Evolutionary conservation across 2,329 filamentous ascomycete genomes (phyloP).

Genomic region (Fragosphaeria purpurea): DNA sequence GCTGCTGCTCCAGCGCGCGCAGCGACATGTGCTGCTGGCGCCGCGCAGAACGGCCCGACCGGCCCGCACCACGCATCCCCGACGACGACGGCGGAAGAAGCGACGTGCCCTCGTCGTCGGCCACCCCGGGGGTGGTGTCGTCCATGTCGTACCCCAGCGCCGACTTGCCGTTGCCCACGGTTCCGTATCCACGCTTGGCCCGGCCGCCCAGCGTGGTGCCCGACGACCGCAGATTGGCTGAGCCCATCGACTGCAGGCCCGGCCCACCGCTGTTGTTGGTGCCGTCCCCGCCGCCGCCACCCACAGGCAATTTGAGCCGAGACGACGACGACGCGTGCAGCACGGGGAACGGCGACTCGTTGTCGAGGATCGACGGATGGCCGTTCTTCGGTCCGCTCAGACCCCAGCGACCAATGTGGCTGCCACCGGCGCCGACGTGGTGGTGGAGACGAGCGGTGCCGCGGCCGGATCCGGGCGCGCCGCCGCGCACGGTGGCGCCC

Average conservation of each 20-base stretch:
- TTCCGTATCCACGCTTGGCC: constrained; percentile 7
- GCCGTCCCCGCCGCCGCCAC: constrained; percentile 19
- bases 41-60: constrained; percentile 40
- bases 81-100: constrained; percentile 49
- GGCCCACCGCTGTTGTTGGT: constrained; percentile 18
- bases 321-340: constrained; percentile 47
- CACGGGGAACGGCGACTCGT: constrained; percentile 61
- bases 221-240: too few relatives aligned
- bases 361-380: constrained; percentile 64
- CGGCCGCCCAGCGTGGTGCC: constrained; percentile 49
- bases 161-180: constrained; percentile 22
- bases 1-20: constrained; percentile 64
- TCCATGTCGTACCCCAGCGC: constrained; percentile 68
- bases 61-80: constrained; percentile 43
- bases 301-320: constrained; percentile 45
- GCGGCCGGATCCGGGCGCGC: constrained; percentile 50
- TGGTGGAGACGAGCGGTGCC: constrained; percentile 69
- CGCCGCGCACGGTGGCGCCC: constrained; percentile 47
- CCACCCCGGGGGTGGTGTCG: constrained; percentile 54
- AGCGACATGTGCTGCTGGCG: constrained; percentile 46
- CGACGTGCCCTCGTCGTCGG: constrained; percentile 81
- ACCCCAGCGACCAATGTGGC: constrained; percentile 59
- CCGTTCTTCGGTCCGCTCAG: constrained; percentile 55
- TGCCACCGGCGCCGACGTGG: constrained; percentile 28
- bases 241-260: constrained; percentile 41